Conservation (phyloP, 768 basidiomycete genomes). For the Pleurotus eryngii region DNA sequence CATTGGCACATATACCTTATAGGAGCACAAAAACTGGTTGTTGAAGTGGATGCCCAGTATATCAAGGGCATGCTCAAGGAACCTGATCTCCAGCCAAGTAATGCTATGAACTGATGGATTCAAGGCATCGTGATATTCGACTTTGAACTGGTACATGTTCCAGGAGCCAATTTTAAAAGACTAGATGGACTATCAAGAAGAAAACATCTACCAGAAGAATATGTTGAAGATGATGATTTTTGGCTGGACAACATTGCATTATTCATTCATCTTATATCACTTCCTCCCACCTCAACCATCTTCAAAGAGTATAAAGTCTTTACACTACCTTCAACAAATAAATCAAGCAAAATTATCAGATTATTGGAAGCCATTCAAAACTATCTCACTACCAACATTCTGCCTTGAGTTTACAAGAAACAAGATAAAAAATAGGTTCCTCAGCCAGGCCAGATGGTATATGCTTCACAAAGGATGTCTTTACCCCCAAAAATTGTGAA, state of each 20-base stretch:
- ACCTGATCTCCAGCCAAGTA: conserved; percentile 27
- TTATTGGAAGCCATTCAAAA: too few relatives aligned
- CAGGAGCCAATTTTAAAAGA: conserved; percentile 22
- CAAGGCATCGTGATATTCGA: conserved; percentile 28
- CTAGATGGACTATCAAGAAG: conserved; percentile 32
- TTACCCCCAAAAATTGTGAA: conserved; percentile 5
- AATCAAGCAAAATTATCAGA: too few relatives aligned
- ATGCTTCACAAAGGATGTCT: conserved; percentile 8
- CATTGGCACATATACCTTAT: conserved; percentile 23
- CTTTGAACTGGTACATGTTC: conserved; percentile 32
- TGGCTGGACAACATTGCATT: background rate
- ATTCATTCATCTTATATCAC: background rate
- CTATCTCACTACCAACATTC: too few relatives aligned
- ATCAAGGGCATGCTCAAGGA: conserved; percentile 32
- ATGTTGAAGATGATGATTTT: background rate
- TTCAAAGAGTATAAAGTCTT: too few relatives aligned
- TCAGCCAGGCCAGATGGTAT: conserved; percentile 11
- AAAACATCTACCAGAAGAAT: conserved; percentile 12
- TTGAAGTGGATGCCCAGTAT: conserved; percentile 32
- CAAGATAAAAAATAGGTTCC: background rate
- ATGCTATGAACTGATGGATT: conserved; percentile 31
- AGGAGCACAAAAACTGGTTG: conserved; percentile 20
- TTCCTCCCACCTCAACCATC: background rate
- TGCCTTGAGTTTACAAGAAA: too few relatives aligned
- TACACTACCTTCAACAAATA: too few relatives aligned